Evolutionary conservation across 352 stramenopile genomes (phyloP), one percentile per base, ranked within the genome.

Genomic region (Phytophthora nicotianae): DNA sequence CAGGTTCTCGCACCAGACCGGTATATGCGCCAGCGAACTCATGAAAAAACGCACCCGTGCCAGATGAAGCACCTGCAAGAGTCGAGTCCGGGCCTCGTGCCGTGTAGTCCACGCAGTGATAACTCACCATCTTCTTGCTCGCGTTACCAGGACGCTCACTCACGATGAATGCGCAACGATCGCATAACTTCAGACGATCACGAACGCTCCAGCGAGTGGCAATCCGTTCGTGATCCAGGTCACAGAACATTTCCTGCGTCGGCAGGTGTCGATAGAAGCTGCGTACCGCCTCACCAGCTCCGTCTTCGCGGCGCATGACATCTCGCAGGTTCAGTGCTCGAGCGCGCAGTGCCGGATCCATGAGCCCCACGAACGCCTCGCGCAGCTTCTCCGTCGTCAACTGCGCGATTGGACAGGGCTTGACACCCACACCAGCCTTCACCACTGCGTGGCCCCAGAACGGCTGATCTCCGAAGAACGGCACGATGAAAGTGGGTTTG

Each of bases 381-480:
- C 68, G 55, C 45, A 98, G 68, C 33, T 87, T 90, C 29, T 96
- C 86, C 0, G 72, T 77, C 6, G 86, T 97, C 23, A 98, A 52
- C 32, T 92, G 65, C 5, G 54, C 66, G 33, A 98, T 90, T 7
- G 88, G 86, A 52, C 90, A 95, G 9, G 92, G 90, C 50, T 87
- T 74, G 7, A 95, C 85, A 14, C 93, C 95, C 1, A 97, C 91
- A 29, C 89, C 90, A 33, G 82, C 78, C 0, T 79, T 79, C 33
- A 89, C 56, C 0, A 97, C 88, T 6, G 94, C 91, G 41, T 90
- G 79, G 1, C 91, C 93, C 95, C 95, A 98, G 64, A 98, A 98
- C 26, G 81, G 88, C 65, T 98, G 95, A 65, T 98, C 95, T 21
- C 90, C 91, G 64, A 98, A 98, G 55, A 98, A 98, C 6, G 95